Percentiles rank a stretch among this genome's conserved stretches.
These are phyloP conservation scores for Coelastrella sp. DNA, from an alignment of 139 green algal species.

Conservation along the genomic window DNA sequence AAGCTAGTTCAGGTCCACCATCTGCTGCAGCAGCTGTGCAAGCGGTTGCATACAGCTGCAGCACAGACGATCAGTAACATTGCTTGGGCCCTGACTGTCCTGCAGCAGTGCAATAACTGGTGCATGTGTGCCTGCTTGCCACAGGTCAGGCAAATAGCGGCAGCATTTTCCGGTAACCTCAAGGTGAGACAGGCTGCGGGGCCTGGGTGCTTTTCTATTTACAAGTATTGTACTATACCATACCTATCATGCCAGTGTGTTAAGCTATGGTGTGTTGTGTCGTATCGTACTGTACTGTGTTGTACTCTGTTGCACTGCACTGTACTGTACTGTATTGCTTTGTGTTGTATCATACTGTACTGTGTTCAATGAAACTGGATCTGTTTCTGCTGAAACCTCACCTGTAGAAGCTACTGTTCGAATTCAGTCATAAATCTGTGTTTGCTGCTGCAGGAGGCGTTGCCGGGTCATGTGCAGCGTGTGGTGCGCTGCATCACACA, in stretches of 20 bases:
- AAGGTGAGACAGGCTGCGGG: not conserved
- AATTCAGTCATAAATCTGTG: not conserved
- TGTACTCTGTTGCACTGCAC: not conserved
- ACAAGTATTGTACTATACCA: not conserved
- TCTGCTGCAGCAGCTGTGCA: slow-evolving; percentile 45
- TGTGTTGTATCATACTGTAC: not conserved
- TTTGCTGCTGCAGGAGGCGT: slow-evolving; percentile 7
- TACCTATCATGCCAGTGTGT: too few relatives aligned
- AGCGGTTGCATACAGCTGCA: not conserved
- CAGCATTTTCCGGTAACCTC: not conserved
- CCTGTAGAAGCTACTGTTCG: not conserved
- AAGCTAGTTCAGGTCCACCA: not conserved
- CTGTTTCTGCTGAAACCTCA: not conserved
- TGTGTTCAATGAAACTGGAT: not conserved
- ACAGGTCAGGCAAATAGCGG: not conserved
- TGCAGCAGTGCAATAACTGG: slow-evolving; percentile 46
- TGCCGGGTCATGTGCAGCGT: slow-evolving; percentile 38
- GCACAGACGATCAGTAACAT: slow-evolving; percentile 47
- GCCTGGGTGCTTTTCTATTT: not conserved
- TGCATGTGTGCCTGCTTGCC: slow-evolving; percentile 42
- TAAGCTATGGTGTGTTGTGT: too few relatives aligned
- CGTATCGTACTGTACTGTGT: too few relatives aligned
- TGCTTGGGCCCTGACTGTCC: slow-evolving; percentile 21
- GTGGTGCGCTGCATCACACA: slow-evolving; percentile 25
- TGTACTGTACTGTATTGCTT: not conserved